Evolutionary conservation across 2,329 filamentous ascomycete species (phyloP), one percentile per base, ranked within the genome.

Genomic region (Pseudopyricularia javanii): DNA sequence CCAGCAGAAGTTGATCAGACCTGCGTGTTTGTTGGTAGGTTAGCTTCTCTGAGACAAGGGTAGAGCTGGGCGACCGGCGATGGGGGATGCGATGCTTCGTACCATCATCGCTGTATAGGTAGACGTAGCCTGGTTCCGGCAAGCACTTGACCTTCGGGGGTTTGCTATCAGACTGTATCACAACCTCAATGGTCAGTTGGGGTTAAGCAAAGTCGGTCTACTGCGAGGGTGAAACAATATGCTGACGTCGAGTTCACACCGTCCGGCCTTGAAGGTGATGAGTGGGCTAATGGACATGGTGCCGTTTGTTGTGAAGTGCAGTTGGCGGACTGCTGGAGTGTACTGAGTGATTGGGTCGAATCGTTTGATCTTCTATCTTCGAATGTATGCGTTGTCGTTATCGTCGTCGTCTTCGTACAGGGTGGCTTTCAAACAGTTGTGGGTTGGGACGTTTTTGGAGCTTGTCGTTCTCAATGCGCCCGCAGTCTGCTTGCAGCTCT

Each of bases 1-100:
- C 94, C 94, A 98, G 79, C 91, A 96, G 73, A 98, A 95, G 73
- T 96, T 91, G 56, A 95, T 78, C 56, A 98, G 80, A 51, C 96
- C 86, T 90, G 58, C 15, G 43, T 40, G 33, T n/a, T 22, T 53
- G 50, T 24, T 15, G 58, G n/a, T 45, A 45, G 28, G 15, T 26
- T 52, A 49, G 34, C 22, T 37, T 40, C 8, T 22, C 37, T 12
- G 15, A 50, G 32, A 47, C 14, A 17, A 53, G 53, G 35, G 20
- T 28, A 7, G 12, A 3, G 49, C 22, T 30, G 49, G 22, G 22
- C 9, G 28, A 9, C 37, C 17, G 34, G 9, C n/a, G 12, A 3
- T 35, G 3, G 22, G 14, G 20, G 17, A 11, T 26, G 22, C 33
- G 37, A 22, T 40, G 43, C 12, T 28, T n/a, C 58, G 33, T 63